These are phyloP conservation scores for Pseudogymnoascus pannorum DNA, from an alignment of 2,329 filamentous ascomycete genomes.

Conservation along the genomic window DNA sequence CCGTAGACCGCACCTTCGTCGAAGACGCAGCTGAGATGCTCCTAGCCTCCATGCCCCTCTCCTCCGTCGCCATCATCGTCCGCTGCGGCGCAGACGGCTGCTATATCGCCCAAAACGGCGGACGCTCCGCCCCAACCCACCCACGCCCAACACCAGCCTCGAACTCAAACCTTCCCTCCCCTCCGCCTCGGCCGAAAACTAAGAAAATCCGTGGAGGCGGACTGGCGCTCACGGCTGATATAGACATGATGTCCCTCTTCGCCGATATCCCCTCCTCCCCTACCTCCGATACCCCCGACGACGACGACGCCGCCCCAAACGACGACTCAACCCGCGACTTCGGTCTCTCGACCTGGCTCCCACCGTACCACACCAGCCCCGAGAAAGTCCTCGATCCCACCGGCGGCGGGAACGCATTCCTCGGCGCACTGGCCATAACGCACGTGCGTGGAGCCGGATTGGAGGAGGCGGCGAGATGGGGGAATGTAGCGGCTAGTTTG, in stretches of 20 bases:
- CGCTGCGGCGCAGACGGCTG: slow-evolving; percentile 67
- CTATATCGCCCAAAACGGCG: slow-evolving; percentile 43
- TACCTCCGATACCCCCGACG: slow-evolving; percentile 14
- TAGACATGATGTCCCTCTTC: slow-evolving; percentile 56
- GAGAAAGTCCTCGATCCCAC: slow-evolving; percentile 78
- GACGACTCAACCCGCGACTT: slow-evolving; percentile 38
- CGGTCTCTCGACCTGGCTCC: slow-evolving; percentile 66
- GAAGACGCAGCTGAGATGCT: slow-evolving; percentile 57
- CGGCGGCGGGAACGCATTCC: slow-evolving; percentile 86
- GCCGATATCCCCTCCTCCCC: slow-evolving; percentile 42
- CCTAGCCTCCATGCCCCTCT: slow-evolving; percentile 55
- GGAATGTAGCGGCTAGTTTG: slow-evolving; percentile 77
- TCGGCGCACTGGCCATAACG: slow-evolving; percentile 53
- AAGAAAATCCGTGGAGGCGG: slow-evolving; percentile 39
- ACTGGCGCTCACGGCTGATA: slow-evolving; percentile 50
- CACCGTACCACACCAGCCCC: slow-evolving; percentile 57
- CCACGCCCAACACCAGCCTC: background rate
- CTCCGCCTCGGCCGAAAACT: slow-evolving; percentile 9
- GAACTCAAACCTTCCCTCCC: background rate
- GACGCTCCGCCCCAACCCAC: slow-evolving; percentile 15
- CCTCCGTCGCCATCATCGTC: slow-evolving; percentile 60
- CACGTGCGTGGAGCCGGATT: slow-evolving; percentile 52
- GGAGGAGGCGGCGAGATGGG: slow-evolving; percentile 69
- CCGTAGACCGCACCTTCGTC: slow-evolving; percentile 44
- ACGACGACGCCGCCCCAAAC: too few species aligned